A percentile compares a stretch with the other conserved stretches of the same genome.
Conservation (phyloP, 352 stramenopile genomes). For the Phytophthora vignae region DNA sequence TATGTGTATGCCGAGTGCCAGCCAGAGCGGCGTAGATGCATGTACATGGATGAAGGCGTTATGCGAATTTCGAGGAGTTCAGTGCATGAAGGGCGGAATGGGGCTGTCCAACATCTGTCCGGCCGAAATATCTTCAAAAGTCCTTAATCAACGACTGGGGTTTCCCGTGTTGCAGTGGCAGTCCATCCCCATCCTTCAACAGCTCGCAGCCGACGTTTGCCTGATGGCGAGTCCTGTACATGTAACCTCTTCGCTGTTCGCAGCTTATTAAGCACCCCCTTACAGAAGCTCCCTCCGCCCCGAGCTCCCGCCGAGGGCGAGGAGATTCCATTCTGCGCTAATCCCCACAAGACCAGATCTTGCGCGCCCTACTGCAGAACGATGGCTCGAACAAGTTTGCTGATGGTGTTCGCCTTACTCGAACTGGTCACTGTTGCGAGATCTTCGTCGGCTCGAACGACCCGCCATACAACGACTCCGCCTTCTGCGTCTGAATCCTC, state of each 20-base stretch:
- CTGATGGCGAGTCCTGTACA: conserved; percentile 6
- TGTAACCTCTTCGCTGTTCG: too few species aligned
- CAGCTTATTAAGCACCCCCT: too few species aligned
- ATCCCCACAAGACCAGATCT: conserved; percentile 7
- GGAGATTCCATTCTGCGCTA: conserved; percentile 24
- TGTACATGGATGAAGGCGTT: background rate
- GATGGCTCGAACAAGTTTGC: conserved; percentile 20
- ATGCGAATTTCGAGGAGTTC: conserved; percentile 2
- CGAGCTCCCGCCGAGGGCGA: background rate
- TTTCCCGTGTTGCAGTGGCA: conserved; percentile 24
- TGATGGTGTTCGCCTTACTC: conserved; percentile 5
- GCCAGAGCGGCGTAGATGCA: background rate
- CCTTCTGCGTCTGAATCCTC: conserved; percentile 3
- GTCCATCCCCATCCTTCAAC: conserved; percentile 31
- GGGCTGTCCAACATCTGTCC: conserved; percentile 25
- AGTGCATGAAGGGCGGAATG: conserved; percentile 14
- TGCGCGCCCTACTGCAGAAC: conserved; percentile 1
- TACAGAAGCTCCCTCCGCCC: too few species aligned
- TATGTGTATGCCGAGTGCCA: background rate
- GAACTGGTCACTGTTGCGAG: background rate
- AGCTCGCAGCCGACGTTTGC: conserved; percentile 28
- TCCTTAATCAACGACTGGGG: conserved; percentile 19
- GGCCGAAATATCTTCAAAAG: conserved; percentile 31
- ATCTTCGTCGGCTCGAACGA: background rate
- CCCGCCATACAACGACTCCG: background rate